Percentiles rank a stretch among this genome's conserved stretches.
These are phyloP conservation scores for Bruguiera parviflora DNA, from an alignment of 345 rosid genomes.

Conservation along the genomic window DNA sequence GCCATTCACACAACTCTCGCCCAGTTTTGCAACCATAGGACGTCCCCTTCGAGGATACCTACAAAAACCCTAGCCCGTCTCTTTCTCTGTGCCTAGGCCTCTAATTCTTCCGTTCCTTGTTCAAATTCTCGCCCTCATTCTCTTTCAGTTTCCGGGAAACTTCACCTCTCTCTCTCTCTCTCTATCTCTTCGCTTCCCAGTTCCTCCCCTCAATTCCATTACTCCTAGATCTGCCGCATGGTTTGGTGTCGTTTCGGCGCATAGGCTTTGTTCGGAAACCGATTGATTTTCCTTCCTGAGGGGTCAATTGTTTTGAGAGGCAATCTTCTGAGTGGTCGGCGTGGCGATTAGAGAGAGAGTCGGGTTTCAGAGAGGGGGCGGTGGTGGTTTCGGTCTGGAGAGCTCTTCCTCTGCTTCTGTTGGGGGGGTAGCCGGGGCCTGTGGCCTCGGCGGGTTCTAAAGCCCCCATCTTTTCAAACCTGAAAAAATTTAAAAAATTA, in stretches of 20 bases:
- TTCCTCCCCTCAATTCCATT: background rate
- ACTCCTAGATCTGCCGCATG: slow-evolving; percentile 46
- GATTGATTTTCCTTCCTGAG: background rate
- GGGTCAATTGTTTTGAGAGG: background rate
- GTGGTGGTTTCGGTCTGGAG: slow-evolving; percentile 32
- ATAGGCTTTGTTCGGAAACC: slow-evolving; percentile 6
- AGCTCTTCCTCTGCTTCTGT: slow-evolving; percentile 68
- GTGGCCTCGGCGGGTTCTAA: slow-evolving; percentile 98
- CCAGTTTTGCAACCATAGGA: slow-evolving; percentile 19
- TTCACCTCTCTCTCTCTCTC: background rate
- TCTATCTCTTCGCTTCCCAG: background rate
- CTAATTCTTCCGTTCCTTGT: background rate
- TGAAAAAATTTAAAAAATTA: no score
- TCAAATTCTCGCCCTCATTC: slow-evolving; percentile 9
- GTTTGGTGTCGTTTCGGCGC: slow-evolving; percentile 15
- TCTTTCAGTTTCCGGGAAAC: slow-evolving; percentile 27
- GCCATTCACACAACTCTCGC: slow-evolving; percentile 64
- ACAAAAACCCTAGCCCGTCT: slow-evolving; percentile 10
- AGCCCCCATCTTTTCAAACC: slow-evolving; percentile 74
- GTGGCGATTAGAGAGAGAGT: slow-evolving; percentile 43
- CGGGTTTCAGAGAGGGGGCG: slow-evolving; percentile 41
- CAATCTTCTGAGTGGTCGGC: slow-evolving; percentile 36
- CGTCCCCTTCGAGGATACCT: slow-evolving; percentile 9
- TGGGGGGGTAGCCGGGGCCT: slow-evolving; percentile 99
- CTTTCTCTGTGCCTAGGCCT: no score